Conservation (phyloP, 225 moss, liverwort and hornwort genomes). For the Rhytidiadelphus loreus region DNA sequence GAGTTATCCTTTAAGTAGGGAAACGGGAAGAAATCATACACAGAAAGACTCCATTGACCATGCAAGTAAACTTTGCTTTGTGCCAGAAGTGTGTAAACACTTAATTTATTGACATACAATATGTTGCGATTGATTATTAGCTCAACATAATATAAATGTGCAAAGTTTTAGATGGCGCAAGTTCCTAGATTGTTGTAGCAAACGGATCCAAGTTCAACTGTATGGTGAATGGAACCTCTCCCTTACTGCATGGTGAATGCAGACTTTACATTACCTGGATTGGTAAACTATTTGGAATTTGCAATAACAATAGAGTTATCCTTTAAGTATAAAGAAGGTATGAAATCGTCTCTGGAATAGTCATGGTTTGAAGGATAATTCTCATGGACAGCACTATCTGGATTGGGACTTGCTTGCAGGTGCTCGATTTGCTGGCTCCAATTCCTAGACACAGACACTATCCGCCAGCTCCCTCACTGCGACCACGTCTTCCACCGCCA, state of each 20-base stretch:
- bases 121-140: background rate
- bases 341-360: background rate
- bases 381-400: background rate
- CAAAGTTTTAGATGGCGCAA: no score
- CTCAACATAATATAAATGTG: no score
- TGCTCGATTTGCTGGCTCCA: constrained; percentile 29
- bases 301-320: background rate
- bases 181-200: background rate
- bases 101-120: background rate
- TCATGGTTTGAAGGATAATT: background rate
- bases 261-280: background rate
- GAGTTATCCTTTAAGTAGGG: background rate
- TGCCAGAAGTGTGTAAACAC: background rate
- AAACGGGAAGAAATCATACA: background rate
- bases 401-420: constrained; percentile 1
- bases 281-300: background rate
- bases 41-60: background rate
- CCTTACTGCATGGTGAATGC: background rate
- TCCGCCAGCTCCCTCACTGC: constrained; percentile 29
- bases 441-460: constrained; percentile 1
- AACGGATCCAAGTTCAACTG: background rate
- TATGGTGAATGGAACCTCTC: background rate
- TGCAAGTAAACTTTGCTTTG: background rate
- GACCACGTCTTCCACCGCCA: constrained; percentile 29
- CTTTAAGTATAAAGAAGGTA: background rate